Conservation (phyloP, 345 rosid species). For the Alliaria petiolata region DNA sequence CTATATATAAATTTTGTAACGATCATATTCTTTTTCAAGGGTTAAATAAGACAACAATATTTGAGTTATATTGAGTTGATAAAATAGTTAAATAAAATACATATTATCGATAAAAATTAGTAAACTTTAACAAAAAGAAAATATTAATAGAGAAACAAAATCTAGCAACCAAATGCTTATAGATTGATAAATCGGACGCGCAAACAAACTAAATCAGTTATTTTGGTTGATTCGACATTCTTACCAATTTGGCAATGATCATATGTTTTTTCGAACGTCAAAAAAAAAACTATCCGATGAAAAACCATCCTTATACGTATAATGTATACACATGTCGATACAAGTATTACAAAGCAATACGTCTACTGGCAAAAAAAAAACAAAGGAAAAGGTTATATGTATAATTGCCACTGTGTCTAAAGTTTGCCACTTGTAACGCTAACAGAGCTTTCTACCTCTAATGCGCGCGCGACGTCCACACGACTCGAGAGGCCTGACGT, state of each 20-base stretch:
- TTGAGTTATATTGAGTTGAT: too few relatives aligned
- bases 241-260: conserved; percentile 12
- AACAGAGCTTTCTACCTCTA: conserved; percentile 4
- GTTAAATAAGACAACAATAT: too few relatives aligned
- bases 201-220: neutral
- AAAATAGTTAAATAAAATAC: too few relatives aligned
- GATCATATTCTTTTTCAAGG: too few relatives aligned
- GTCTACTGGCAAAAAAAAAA: neutral
- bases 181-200: neutral
- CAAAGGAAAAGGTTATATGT: conserved; percentile 1
- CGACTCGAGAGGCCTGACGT: conserved; percentile 20
- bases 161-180: neutral
- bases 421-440: conserved; percentile 33
- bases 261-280: neutral
- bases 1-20: too few relatives aligned
- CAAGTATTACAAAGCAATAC: neutral
- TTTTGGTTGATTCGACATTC: neutral
- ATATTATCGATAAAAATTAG: too few relatives aligned
- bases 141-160: too few relatives aligned
- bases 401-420: conserved; percentile 10
- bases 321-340: too few relatives aligned
- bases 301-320: too few relatives aligned
- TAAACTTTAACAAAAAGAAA: too few relatives aligned
- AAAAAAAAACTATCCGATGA: too few relatives aligned
- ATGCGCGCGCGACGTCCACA: conserved; percentile 13